Conservation (phyloP, 495 filamentous ascomycete genomes). For the Aspergillus avenaceus region DNA sequence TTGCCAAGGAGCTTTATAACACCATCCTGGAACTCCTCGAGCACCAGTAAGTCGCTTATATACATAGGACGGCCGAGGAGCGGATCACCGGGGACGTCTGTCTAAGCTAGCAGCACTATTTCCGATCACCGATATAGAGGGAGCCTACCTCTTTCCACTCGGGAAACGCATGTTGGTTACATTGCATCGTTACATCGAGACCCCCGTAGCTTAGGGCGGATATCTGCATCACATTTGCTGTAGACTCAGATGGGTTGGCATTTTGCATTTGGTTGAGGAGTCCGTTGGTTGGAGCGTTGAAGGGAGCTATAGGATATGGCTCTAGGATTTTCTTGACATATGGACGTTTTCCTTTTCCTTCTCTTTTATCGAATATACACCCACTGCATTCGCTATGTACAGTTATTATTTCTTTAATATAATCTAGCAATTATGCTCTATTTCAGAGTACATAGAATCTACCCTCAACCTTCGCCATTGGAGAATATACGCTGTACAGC, state of each 20-base stretch:
- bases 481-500: too few relatives aligned
- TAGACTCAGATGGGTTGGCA: constrained; percentile 6
- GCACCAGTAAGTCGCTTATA: constrained; percentile 16
- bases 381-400: background rate
- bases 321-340: background rate
- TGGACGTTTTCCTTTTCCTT: background rate
- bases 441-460: too few relatives aligned
- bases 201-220: background rate
- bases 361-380: constrained; percentile 1
- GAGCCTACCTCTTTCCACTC: too few relatives aligned
- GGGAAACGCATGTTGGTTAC: too few relatives aligned
- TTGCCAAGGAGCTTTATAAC: constrained; percentile 38
- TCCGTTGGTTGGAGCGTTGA: constrained; percentile 3
- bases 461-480: too few relatives aligned
- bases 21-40: constrained; percentile 32
- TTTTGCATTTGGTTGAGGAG: constrained; percentile 21
- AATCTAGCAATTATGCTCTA: background rate
- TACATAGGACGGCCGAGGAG: background rate
- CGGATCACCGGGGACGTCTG: too few relatives aligned
- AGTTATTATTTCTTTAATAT: background rate
- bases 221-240: background rate
- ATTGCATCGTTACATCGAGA: background rate
- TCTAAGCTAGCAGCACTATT: too few relatives aligned
- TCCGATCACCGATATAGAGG: too few relatives aligned
- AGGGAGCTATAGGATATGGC: background rate